Evolutionary conservation across 495 filamentous ascomycete species (phyloP).

Genomic region (Margaritispora aquatica): DNA sequence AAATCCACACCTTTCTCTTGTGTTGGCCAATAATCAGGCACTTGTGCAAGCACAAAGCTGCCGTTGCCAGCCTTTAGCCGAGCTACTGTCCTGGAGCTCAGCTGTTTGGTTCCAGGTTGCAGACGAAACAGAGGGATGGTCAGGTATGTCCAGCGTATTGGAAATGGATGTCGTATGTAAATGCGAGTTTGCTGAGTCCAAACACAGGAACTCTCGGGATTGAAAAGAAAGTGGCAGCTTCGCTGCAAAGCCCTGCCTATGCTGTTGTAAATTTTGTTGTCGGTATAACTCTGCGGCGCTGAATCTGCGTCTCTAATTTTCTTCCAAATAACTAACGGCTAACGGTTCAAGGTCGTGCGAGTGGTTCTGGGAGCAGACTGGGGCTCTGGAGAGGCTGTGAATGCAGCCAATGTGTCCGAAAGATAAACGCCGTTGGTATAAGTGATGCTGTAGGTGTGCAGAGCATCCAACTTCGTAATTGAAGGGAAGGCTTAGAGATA

Average conservation of each 20-base stretch:
- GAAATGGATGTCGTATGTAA: no score
- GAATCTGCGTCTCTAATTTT: neutral
- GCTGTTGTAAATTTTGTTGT: neutral
- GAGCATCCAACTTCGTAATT: constrained; percentile 15
- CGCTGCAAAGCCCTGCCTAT: neutral
- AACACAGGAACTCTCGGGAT: no score
- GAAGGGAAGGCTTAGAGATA: no score
- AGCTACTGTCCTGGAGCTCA: neutral
- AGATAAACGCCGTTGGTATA: constrained; percentile 10
- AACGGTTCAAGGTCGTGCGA: neutral
- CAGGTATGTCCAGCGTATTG: neutral
- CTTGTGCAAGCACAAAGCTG: constrained; percentile 15
- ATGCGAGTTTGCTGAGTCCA: no score
- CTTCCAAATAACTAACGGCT: no score
- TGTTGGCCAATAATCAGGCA: constrained; percentile 14
- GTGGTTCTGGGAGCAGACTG: neutral
- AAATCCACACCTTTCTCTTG: constrained; percentile 3
- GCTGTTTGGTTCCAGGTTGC: neutral
- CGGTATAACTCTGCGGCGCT: neutral
- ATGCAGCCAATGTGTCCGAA: neutral
- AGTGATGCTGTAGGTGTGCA: constrained; percentile 11
- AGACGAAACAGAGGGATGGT: neutral
- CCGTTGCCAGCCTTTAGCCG: constrained; percentile 18
- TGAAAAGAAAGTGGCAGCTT: no score
- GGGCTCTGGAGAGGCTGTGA: neutral